These are phyloP conservation scores for Platismatia glauca DNA, from an alignment of 495 filamentous ascomycete genomes.

Conservation along the genomic window DNA sequence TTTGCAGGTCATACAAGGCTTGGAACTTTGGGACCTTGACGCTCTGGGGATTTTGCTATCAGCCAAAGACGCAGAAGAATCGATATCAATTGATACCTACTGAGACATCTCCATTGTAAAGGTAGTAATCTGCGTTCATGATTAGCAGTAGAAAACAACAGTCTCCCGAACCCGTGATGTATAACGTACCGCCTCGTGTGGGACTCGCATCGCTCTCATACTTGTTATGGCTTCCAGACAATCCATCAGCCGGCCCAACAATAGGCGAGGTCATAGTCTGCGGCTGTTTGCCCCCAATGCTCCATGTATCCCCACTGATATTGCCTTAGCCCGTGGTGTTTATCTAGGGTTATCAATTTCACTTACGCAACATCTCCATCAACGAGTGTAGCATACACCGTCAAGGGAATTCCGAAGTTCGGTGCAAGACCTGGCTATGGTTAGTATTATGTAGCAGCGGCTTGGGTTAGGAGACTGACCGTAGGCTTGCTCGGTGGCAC, in stretches of 20 bases:
- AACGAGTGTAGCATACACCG: slow-evolving; percentile 20
- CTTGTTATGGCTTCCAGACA: slow-evolving; percentile 26
- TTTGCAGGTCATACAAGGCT: slow-evolving; percentile 15
- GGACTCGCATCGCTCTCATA: slow-evolving; percentile 23
- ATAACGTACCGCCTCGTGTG: slow-evolving; percentile 7
- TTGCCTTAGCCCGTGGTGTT: background rate
- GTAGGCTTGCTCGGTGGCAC: slow-evolving; percentile 18
- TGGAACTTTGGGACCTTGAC: slow-evolving; percentile 12
- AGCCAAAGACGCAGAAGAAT: background rate
- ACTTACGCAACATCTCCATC: slow-evolving; percentile 22
- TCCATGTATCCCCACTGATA: slow-evolving; percentile 22
- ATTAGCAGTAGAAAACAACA: background rate
- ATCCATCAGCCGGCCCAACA: slow-evolving; percentile 21
- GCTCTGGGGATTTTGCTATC: background rate
- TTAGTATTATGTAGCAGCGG: background rate
- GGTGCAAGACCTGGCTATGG: slow-evolving; percentile 9
- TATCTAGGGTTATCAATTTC: background rate
- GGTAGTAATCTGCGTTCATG: slow-evolving; percentile 6
- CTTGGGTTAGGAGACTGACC: slow-evolving; percentile 23
- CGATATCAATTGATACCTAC: background rate
- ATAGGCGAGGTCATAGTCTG: slow-evolving; percentile 16
- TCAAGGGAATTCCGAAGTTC: slow-evolving; percentile 13
- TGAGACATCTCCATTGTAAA: slow-evolving; percentile 15
- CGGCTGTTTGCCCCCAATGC: slow-evolving; percentile 22
- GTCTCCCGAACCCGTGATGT: background rate